phyloP scores from a whole-genome alignment of 169 alveolate genomes.

The Plasmodium relictum region DNA sequence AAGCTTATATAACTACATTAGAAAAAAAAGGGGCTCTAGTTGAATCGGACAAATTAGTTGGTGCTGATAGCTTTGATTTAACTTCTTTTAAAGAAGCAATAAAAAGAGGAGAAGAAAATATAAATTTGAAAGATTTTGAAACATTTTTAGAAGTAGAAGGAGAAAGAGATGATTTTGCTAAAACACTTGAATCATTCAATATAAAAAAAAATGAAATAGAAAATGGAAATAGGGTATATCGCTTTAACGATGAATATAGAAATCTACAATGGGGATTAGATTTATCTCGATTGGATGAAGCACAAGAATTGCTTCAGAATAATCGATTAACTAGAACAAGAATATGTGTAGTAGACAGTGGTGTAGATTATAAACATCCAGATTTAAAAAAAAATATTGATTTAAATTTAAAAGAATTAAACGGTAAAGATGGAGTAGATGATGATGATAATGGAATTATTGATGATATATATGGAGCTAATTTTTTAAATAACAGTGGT shows the following conservation, averaged over 20 bases:
- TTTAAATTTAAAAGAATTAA: slow-evolving; percentile 84
- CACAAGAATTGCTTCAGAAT: slow-evolving; percentile 10
- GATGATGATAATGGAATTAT: slow-evolving; percentile 86
- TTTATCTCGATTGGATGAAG: slow-evolving; percentile 63
- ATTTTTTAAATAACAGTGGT: slow-evolving; percentile 81
- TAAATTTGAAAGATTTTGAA: slow-evolving; percentile 1
- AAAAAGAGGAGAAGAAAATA: slow-evolving; percentile 27
- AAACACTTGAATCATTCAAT: neutral
- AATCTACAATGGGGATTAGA: slow-evolving; percentile 74
- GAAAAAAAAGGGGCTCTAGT: slow-evolving; percentile 55
- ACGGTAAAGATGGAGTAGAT: slow-evolving; percentile 84
- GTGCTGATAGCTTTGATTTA: slow-evolving; percentile 49
- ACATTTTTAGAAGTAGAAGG: slow-evolving; percentile 27
- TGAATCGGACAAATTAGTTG: slow-evolving; percentile 65
- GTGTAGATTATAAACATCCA: slow-evolving; percentile 89
- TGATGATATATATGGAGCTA: slow-evolving; percentile 88
- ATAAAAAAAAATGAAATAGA: neutral
- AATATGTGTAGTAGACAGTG: slow-evolving; percentile 90
- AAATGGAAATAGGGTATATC: neutral
- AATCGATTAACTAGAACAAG: slow-evolving; percentile 15
- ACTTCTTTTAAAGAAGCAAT: slow-evolving; percentile 40
- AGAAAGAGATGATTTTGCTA: neutral
- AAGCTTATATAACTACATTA: slow-evolving; percentile 20
- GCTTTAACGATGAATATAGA: slow-evolving; percentile 59
- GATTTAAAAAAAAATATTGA: slow-evolving; percentile 85